Evolutionary conservation across 495 filamentous ascomycete genomes (phyloP).

Genomic region (Aspergillus diversus): DNA sequence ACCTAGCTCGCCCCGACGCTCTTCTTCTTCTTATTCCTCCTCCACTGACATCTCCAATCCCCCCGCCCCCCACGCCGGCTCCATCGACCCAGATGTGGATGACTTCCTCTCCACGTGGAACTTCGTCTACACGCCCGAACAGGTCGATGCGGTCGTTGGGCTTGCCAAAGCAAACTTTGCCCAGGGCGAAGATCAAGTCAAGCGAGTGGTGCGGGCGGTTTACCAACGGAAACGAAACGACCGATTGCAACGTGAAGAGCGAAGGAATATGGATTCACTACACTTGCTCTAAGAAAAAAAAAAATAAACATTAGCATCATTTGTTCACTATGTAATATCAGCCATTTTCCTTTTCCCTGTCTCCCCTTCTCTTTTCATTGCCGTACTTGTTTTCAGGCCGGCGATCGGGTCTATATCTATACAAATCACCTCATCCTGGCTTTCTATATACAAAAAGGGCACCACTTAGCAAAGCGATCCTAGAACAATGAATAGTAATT

Average conservation of each 20-base stretch:
- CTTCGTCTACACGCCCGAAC: conserved; percentile 86
- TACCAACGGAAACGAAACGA: conserved; percentile 85
- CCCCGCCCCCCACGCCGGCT: conserved; percentile 58
- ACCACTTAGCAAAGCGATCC: too few relatives aligned
- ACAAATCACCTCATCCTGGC: too few relatives aligned
- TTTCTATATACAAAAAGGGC: too few relatives aligned
- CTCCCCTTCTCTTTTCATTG: neutral
- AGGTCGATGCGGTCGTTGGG: conserved; percentile 78
- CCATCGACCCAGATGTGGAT: conserved; percentile 75
- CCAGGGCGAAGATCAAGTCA: conserved; percentile 76
- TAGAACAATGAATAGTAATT: too few relatives aligned
- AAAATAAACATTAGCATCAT: neutral
- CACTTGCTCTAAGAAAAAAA: conserved; percentile 35
- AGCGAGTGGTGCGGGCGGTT: conserved; percentile 80
- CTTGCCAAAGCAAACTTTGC: conserved; percentile 86
- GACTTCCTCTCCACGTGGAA: conserved; percentile 97
- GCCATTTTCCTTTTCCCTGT: neutral
- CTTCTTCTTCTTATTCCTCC: conserved; percentile 8
- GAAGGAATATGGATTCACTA: conserved; percentile 47
- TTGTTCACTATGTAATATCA: neutral
- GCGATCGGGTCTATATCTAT: too few relatives aligned
- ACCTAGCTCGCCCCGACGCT: conserved; percentile 26
- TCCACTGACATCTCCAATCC: conserved; percentile 27
- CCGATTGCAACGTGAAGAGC: conserved; percentile 62
- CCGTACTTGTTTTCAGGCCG: neutral